Base-by-base conservation (phyloP, 139 green algal genomes). In the Coelastrella sp. region DNA sequence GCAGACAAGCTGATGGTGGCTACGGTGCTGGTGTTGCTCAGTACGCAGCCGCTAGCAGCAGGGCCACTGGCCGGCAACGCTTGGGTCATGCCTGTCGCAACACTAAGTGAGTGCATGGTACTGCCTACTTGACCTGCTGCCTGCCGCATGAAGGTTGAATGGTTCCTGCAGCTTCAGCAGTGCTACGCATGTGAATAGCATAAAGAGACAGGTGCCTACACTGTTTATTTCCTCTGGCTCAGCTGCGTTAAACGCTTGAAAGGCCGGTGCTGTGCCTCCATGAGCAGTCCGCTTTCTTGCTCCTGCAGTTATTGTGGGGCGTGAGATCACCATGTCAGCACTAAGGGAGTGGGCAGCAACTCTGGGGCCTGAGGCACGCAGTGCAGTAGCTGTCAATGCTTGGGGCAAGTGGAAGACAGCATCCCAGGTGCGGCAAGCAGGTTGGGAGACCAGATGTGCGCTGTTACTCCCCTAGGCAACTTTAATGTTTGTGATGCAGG, bases 1-100 rank as follows among this genome's bases (percentile, higher is more conserved):
- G 97, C 97, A 6, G 97, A 99, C 90, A 99, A 99, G 91, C 91
- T 98, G 45, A 99, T 98, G 96, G 96, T 99, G 11, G 90, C 92
- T 45, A 91, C 96, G 40, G 89, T 93, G 23, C 90, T 99, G 2
- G 83, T 99, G 13, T 90, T 99, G 77, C 85, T 98, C 13, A 91
- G 91, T 88, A 96, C 91, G 2, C 77, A 88, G 21, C 91, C 96
- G 0, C 60, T 97, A 4, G 72, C 91, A 9, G 72, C 72, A 27
- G 94, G 94, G 0, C 87, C 90, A 1, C 73, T 93, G n/a, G 86
- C 91, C 13, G 93, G 93, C 25, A 95, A 96, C 71, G 57, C 88
- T 25, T 97, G 94, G 94, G 78, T 97, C 3, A 9, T 98, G 27
- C 95, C 95, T 15, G 63, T 89, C 5, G 69, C 89, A 66, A 91